Conservation (phyloP, 345 rosid genomes). For the Trapa incisa region DNA sequence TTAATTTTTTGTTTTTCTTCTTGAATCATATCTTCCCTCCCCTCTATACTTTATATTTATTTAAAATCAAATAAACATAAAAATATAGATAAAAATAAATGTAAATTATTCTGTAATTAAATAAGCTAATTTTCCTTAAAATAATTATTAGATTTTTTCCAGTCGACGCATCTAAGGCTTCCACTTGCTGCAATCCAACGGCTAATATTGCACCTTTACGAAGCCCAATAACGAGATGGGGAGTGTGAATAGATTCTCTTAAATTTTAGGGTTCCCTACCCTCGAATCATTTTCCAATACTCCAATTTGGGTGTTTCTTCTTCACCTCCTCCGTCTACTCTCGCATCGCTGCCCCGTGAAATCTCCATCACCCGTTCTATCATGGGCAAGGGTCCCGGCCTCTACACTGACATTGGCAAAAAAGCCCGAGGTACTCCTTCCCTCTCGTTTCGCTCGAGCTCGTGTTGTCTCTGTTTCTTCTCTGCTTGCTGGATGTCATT, state of each 20-base stretch:
- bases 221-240: not conserved
- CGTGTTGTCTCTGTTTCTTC: not conserved
- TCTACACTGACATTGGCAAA: conserved; percentile 83
- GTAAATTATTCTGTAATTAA: too few relatives aligned
- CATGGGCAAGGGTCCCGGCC: conserved; percentile 86
- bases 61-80: too few relatives aligned
- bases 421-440: conserved; percentile 54
- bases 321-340: not conserved
- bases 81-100: too few relatives aligned
- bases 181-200: not conserved
- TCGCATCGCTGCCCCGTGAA: not conserved
- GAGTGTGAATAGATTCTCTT: not conserved
- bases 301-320: not conserved
- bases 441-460: not conserved
- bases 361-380: conserved; percentile 4
- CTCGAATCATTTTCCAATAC: too few relatives aligned
- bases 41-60: too few relatives aligned
- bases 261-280: too few relatives aligned
- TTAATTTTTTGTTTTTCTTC: too few relatives aligned
- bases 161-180: conserved; percentile 2
- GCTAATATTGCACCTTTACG: not conserved
- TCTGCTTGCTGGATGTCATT: not conserved
- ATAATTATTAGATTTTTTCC: not conserved
- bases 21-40: too few relatives aligned
- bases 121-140: too few relatives aligned